Conservation (phyloP, 805 yeast species). For the Candida sanyiensis region DNA sequence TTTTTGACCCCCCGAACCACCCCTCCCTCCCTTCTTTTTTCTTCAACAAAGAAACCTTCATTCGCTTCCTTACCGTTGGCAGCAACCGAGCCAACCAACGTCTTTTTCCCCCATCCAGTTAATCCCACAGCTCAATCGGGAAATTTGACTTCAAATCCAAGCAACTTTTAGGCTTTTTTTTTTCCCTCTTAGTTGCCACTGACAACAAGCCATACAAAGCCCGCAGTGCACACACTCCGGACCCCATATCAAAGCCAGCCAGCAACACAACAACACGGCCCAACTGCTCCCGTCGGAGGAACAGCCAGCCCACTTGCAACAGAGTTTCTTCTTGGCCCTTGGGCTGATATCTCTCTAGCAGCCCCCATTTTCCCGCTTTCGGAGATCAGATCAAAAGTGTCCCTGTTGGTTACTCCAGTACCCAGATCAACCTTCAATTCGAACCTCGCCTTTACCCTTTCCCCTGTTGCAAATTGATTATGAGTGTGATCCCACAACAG, state of each 20-base stretch:
- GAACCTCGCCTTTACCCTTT: no score
- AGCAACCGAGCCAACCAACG: no score
- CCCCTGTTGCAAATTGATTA: background rate
- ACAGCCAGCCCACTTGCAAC: no score
- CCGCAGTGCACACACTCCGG: background rate
- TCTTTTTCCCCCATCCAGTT: constrained; percentile 7
- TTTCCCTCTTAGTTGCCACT: background rate
- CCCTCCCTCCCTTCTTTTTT: no score
- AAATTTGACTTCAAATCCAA: constrained; percentile 4
- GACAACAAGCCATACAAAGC: background rate
- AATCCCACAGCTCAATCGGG: constrained; percentile 6
- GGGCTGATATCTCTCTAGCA: background rate
- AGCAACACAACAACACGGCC: background rate
- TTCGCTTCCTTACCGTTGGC: no score
- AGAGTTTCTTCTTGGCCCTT: no score
- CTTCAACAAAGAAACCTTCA: no score
- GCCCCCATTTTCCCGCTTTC: background rate
- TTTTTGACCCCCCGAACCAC: no score
- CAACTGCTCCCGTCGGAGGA: background rate
- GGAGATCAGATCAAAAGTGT: background rate
- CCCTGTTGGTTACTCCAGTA: constrained; percentile 10
- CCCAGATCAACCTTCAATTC: constrained; percentile 1
- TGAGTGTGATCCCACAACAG: constrained; percentile 3
- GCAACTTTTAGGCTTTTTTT: background rate
- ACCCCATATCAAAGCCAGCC: background rate